These are phyloP conservation scores for Avena sativa DNA, from an alignment of 176 grass and related monocot species.

Conservation along the genomic window DNA sequence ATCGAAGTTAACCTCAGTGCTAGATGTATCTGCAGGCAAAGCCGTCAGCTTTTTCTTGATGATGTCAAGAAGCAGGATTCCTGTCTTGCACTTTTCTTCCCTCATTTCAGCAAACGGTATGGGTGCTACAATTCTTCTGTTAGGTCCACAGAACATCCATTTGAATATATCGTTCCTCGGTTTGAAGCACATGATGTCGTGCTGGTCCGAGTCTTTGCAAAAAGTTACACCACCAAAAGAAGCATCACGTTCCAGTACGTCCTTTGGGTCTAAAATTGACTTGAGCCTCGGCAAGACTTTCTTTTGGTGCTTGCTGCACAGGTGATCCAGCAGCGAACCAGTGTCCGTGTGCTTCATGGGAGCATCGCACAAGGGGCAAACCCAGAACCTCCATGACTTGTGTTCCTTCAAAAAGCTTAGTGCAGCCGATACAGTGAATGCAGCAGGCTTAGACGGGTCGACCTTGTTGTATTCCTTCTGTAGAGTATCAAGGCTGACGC, in stretches of 20 bases:
- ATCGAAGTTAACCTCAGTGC: constrained; percentile 15
- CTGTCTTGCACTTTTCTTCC: not conserved
- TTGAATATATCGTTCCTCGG: constrained; percentile 16
- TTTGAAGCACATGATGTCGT: constrained; percentile 16
- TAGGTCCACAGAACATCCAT: constrained; percentile 48
- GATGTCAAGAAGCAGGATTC: constrained; percentile 16
- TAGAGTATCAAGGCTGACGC: not conserved
- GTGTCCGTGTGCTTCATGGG: constrained; percentile 27
- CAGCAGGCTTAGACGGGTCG: not conserved
- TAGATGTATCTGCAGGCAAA: constrained; percentile 38
- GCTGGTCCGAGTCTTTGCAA: constrained; percentile 34
- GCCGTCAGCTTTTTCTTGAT: constrained; percentile 40
- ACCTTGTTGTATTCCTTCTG: constrained; percentile 27
- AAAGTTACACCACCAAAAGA: constrained; percentile 11
- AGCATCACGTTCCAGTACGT: not conserved
- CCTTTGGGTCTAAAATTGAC: constrained; percentile 33
- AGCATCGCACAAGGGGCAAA: constrained; percentile 38
- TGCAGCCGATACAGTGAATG: not conserved
- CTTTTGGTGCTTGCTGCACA: constrained; percentile 44
- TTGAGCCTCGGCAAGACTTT: constrained; percentile 36
- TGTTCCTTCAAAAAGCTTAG: constrained; percentile 23
- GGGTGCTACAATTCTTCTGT: constrained; percentile 22
- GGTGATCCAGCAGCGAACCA: constrained; percentile 29
- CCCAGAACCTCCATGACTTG: constrained; percentile 41
- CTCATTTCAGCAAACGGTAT: constrained; percentile 3